Evolutionary conservation across 352 stramenopile genomes (phyloP).

Genomic region (Achlya hypogyna): DNA sequence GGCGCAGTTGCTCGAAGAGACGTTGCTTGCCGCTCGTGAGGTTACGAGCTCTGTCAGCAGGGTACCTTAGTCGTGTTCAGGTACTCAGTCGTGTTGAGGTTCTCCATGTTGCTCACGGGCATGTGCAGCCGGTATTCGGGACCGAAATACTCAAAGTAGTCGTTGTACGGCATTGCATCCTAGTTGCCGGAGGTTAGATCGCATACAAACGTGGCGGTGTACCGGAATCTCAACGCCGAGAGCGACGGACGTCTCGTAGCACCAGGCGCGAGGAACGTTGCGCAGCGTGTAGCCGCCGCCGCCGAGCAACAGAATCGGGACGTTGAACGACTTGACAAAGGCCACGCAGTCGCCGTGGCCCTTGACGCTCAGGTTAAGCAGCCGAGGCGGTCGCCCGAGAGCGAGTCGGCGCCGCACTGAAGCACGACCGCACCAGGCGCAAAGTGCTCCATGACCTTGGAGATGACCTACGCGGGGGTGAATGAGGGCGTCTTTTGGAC

Average conservation of each 20-base stretch:
- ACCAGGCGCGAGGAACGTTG: constrained; percentile 91
- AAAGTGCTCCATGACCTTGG: constrained; percentile 96
- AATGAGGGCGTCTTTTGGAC: background rate
- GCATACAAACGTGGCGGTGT: constrained; percentile 30
- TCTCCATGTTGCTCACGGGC: constrained; percentile 93
- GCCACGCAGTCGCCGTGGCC: constrained; percentile 95
- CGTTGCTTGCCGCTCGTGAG: no score
- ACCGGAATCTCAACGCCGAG: constrained; percentile 78
- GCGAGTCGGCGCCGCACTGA: constrained; percentile 97
- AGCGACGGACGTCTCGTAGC: constrained; percentile 95
- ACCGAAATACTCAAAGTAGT: constrained; percentile 99
- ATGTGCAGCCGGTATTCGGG: constrained; percentile 97
- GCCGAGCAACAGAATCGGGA: constrained; percentile 94
- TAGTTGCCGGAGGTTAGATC: constrained; percentile 15
- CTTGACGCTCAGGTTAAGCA: constrained; percentile 97
- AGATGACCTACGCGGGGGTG: constrained; percentile 63
- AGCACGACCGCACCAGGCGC: constrained; percentile 95
- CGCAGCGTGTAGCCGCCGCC: constrained; percentile 97
- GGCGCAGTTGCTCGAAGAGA: no score
- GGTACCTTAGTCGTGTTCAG: constrained; percentile 79
- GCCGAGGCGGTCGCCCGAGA: constrained; percentile 96
- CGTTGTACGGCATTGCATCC: constrained; percentile 98
- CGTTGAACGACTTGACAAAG: constrained; percentile 95
- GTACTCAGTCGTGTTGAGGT: constrained; percentile 93
- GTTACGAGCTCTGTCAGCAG: no score